Conservation (phyloP, 108 stramenopile genomes). For the Aurantiochytrium sp. region DNA sequence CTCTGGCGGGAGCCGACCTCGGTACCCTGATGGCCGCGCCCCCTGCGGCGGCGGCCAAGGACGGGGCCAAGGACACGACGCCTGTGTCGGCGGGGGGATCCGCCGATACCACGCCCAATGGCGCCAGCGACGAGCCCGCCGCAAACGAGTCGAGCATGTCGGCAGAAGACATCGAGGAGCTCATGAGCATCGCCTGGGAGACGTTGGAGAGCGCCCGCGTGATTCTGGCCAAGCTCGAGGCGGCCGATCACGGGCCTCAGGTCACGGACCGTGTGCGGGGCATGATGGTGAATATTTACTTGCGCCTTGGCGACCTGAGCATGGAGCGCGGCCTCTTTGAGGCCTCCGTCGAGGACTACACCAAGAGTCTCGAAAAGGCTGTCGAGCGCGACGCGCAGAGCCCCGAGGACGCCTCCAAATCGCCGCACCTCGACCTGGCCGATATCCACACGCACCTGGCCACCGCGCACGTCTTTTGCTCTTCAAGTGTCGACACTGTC, state of each 20-base stretch:
- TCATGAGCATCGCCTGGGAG: conserved; percentile 13
- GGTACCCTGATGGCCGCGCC: not conserved
- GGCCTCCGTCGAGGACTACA: not conserved
- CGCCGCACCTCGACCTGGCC: not conserved
- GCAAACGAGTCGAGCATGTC: not conserved
- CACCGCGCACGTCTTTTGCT: conserved; percentile 8
- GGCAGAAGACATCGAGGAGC: not conserved
- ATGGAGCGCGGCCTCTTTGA: conserved; percentile 31
- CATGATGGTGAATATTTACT: conserved; percentile 2
- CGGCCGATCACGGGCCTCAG: not conserved
- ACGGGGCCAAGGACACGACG: not conserved
- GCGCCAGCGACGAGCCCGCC: not conserved
- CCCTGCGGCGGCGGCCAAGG: not conserved
- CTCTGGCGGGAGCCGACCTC: not conserved
- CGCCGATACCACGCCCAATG: not conserved
- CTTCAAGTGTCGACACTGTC: not conserved
- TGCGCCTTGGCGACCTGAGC: conserved; percentile 4
- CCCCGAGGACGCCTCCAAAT: not conserved
- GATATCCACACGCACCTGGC: not conserved
- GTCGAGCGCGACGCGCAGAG: not conserved
- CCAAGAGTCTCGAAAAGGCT: not conserved
- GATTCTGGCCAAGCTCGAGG: not conserved
- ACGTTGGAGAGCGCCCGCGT: not conserved
- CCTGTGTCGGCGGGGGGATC: too few relatives aligned
- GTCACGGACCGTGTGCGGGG: not conserved